Base-by-base conservation (phyloP, 768 basidiomycete genomes). In the Serendipita sp. region DNA sequence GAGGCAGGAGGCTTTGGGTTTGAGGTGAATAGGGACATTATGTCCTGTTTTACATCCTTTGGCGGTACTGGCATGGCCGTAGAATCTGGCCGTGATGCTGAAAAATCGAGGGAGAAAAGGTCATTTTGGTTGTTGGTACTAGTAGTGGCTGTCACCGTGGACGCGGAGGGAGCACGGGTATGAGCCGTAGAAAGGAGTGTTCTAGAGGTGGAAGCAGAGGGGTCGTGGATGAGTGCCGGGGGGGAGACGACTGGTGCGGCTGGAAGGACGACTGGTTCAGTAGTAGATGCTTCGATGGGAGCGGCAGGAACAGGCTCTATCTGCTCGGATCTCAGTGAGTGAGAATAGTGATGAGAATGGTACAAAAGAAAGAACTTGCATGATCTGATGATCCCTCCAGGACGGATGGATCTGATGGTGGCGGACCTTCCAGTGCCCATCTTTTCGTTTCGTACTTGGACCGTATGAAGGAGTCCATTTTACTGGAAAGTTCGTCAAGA, bases 391-490 rank as follows among this genome's bases (percentile, higher is more conserved):
- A 76, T 41, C 73, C 75, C 7, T 92, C 92, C 13, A 97, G 79
- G 0, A 82, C 75, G 16, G 87, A 84, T 2, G 94, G 95, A 73
- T 97, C 89, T 0, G 75, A 71, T 0, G 95, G 95, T 0, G 80
- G 83, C 13, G 89, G 87, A 0, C 89, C 92, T n/a, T 94, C 89
- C 74, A 87, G 76, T 1, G 94, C 95, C 95, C 95, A 99, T 65
- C 95, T 79, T 30, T 81, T 80, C 2, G 88, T 84, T 74, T 99
- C 95, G 73, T 99, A 99, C 74, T 99, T 98, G 24, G 90, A 93
- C 60, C 95, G 86, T 66, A 98, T 89, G 75, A 93, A 98, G 0
- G 90, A 92, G 65, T 98, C 95, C 79, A 98, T 93, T 81, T 98
- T 98, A 73, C 94, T 95, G 72, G n/a, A 65, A 44, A 53, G 4